Conservation (phyloP, 805 yeast species). For the Wickerhamiella hasegawae region DNA sequence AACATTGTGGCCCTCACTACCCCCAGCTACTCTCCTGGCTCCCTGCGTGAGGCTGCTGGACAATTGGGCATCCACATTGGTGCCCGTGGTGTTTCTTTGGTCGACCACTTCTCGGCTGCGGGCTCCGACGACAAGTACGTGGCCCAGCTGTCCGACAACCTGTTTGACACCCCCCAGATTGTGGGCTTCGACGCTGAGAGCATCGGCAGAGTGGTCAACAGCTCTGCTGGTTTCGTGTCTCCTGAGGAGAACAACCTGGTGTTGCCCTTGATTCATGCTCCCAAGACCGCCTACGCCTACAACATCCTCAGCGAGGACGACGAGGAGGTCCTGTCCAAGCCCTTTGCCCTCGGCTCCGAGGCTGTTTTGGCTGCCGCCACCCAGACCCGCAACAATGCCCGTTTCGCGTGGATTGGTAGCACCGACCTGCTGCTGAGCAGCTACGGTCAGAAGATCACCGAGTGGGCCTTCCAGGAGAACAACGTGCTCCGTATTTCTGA, state of each 20-base stretch:
- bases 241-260: slow-evolving; percentile 6
- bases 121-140: slow-evolving; percentile 13
- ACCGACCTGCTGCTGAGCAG: slow-evolving; percentile 32
- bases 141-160: slow-evolving; percentile 14
- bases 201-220: background rate
- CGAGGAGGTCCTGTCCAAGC: slow-evolving; percentile 6
- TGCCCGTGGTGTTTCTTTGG: slow-evolving; percentile 49
- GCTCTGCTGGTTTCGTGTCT: slow-evolving; percentile 10
- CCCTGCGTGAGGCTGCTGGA: slow-evolving; percentile 48
- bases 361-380: slow-evolving; percentile 39
- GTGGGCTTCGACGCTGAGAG: slow-evolving; percentile 6
- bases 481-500: slow-evolving; percentile 42
- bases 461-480: slow-evolving; percentile 64
- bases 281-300: slow-evolving; percentile 13
- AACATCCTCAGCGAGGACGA: slow-evolving; percentile 10
- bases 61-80: slow-evolving; percentile 76
- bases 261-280: slow-evolving; percentile 12
- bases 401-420: slow-evolving; percentile 73
- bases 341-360: slow-evolving; percentile 11
- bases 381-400: slow-evolving; percentile 60
- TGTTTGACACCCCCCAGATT: slow-evolving; percentile 13
- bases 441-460: slow-evolving; percentile 26
- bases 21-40: slow-evolving; percentile 38
- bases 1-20: slow-evolving; percentile 50
- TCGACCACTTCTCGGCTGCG: slow-evolving; percentile 43